Percentiles rank a stretch among this genome's conserved stretches.
These are phyloP conservation scores for Saturnispora ahearnii DNA, from an alignment of 805 yeast genomes.

Conservation along the genomic window DNA sequence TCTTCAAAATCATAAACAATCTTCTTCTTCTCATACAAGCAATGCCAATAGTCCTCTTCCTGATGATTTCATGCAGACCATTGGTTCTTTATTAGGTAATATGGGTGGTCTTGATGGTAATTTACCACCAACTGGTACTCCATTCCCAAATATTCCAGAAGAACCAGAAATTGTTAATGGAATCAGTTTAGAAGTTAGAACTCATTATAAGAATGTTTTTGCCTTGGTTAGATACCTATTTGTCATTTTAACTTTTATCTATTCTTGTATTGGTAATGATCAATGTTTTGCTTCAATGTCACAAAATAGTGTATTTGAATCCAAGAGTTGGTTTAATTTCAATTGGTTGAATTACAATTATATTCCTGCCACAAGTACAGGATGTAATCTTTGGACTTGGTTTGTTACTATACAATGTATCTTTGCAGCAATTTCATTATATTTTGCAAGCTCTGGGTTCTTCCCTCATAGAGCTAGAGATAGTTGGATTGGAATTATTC, in stretches of 20 bases:
- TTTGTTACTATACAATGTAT: constrained; percentile 20
- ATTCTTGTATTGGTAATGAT: neutral
- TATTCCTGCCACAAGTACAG: constrained; percentile 2
- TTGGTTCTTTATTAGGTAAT: constrained; percentile 20
- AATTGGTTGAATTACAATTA: constrained; percentile 9
- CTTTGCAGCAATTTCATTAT: constrained; percentile 14
- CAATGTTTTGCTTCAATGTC: neutral
- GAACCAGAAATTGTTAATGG: constrained; percentile 2
- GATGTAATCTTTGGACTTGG: constrained; percentile 16
- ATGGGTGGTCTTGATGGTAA: neutral
- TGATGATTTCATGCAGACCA: constrained; percentile 24
- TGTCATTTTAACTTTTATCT: constrained; percentile 6
- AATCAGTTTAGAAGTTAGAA: neutral
- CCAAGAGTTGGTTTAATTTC: constrained; percentile 11
- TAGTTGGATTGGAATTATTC: constrained; percentile 15
- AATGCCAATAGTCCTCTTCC: constrained; percentile 12
- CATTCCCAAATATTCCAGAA: neutral
- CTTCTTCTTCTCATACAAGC: neutral
- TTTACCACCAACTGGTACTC: neutral
- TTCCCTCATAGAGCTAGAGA: constrained; percentile 11
- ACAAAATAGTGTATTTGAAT: constrained; percentile 3
- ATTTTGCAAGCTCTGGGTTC: constrained; percentile 8
- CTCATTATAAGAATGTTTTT: constrained; percentile 2
- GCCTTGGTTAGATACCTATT: constrained; percentile 9
- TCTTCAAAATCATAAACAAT: constrained; percentile 7